A percentile compares a stretch with the other conserved stretches of the same genome.
Conservation (phyloP, 2,329 filamentous ascomycete genomes). For the Periglandula ipomoeae region DNA sequence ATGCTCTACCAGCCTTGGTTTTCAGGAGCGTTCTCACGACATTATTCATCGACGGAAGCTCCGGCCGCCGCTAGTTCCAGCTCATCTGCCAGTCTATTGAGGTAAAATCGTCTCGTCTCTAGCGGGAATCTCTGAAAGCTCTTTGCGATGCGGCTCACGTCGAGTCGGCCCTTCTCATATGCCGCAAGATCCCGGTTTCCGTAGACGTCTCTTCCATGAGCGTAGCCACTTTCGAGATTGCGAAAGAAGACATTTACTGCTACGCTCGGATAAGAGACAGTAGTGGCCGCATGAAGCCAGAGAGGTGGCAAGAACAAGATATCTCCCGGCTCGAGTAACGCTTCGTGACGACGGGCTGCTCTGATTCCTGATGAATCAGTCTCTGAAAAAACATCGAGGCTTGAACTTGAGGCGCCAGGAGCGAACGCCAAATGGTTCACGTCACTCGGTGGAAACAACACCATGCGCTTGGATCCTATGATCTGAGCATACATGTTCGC, state of each 20-base stretch:
- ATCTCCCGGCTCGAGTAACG: constrained; percentile 59
- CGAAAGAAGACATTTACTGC: constrained; percentile 89
- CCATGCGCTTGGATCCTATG: constrained; percentile 59
- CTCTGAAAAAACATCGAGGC: constrained; percentile 57
- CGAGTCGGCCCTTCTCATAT: constrained; percentile 71
- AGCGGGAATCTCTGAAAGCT: constrained; percentile 55
- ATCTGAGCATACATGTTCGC: constrained; percentile 81
- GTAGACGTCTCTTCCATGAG: constrained; percentile 72
- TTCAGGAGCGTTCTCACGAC: constrained; percentile 13
- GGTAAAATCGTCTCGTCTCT: constrained; percentile 65
- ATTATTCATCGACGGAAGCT: no score
- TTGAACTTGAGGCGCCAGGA: constrained; percentile 72
- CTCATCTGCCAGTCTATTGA: constrained; percentile 63
- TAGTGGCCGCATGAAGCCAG: constrained; percentile 72
- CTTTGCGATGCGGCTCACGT: constrained; percentile 57
- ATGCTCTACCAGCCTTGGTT: no score
- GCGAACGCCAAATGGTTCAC: constrained; percentile 60
- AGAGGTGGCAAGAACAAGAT: constrained; percentile 72
- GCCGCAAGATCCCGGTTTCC: constrained; percentile 77
- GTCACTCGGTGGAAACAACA: constrained; percentile 72
- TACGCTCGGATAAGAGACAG: constrained; percentile 51
- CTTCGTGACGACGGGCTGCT: constrained; percentile 56
- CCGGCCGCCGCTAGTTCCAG: constrained; percentile 27
- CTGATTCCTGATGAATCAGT: constrained; percentile 30
- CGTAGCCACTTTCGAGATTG: constrained; percentile 58